These are phyloP conservation scores for Pelargonium citronellum DNA, from an alignment of 441 rosid genomes.

Conservation along the genomic window DNA sequence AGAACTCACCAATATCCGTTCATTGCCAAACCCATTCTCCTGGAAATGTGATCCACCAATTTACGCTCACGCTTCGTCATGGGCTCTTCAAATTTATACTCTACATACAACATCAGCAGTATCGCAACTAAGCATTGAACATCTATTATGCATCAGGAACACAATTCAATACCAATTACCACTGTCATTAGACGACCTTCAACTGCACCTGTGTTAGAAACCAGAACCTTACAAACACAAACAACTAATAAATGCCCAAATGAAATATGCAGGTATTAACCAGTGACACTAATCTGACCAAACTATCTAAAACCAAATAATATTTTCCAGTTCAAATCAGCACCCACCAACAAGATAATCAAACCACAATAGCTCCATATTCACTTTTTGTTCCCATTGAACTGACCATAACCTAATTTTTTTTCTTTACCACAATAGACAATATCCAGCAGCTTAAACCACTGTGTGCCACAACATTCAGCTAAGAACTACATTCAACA, in stretches of 20 bases:
- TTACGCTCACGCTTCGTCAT: background rate
- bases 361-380: background rate
- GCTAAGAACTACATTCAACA: background rate
- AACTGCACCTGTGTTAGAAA: background rate
- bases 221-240: background rate
- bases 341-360: background rate
- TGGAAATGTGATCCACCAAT: background rate
- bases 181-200: background rate
- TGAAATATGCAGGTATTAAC: background rate
- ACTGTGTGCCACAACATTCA: background rate
- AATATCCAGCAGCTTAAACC: background rate
- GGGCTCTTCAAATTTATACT: background rate
- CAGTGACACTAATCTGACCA: background rate
- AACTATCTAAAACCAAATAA: constrained; percentile 2
- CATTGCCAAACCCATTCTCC: background rate
- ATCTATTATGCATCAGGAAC: background rate
- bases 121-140: background rate
- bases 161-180: background rate
- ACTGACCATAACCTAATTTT: background rate
- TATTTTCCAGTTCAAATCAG: background rate
- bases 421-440: background rate
- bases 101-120: constrained; percentile 1
- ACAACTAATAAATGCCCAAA: background rate
- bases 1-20: background rate
- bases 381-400: background rate